Evolutionary conservation across 768 basidiomycete genomes (phyloP), one percentile per base, ranked within the genome.

Genomic region (Ramaria rubella): DNA sequence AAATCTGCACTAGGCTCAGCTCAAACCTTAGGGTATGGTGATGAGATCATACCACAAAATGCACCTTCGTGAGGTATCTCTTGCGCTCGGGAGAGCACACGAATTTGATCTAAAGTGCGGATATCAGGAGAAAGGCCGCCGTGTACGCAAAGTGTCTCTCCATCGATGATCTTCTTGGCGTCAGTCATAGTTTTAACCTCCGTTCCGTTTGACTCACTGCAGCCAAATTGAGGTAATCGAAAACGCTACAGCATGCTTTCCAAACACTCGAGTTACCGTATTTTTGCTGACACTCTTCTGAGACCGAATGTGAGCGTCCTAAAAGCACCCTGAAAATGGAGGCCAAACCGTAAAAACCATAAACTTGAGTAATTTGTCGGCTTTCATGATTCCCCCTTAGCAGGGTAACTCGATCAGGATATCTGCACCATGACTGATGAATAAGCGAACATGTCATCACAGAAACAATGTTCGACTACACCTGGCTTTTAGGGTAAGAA

Each of bases 41-140:
- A 29, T 26, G 30, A n/a, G 45, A 8, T 63, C 81, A 29, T 63
- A 86, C 87, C 87, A 63, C 95, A 98, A 75, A 98, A 97, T 7
- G 94, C 88, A n/a, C 95, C 95, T 68, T 97, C 95, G 68, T 98
- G 95, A 2, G 94, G 95, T 45, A 98, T 95, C 69, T 98, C 95
- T 65, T 97, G 94, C n/a, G 92, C 90, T 55, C 95, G 78, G 3
- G 92, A 90, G 42, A 97, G 75, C 5, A 94, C 90, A 5, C 95
- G 80, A 60, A 98, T 90, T 68, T 96, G 94, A 69, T 97, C 95
- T 5, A 97, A 74, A 2, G 95, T 95, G 43, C 92, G 81, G 55
- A 98, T 94, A 66, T 97, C 94, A 0, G 95, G 95, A 7, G 93
- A 96, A 1, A 98, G 80, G 3, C 95, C 95, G 11, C 95, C 95